Evolutionary conservation across 352 stramenopile species (phyloP).

Genomic region (Globisporangium alternatum): DNA sequence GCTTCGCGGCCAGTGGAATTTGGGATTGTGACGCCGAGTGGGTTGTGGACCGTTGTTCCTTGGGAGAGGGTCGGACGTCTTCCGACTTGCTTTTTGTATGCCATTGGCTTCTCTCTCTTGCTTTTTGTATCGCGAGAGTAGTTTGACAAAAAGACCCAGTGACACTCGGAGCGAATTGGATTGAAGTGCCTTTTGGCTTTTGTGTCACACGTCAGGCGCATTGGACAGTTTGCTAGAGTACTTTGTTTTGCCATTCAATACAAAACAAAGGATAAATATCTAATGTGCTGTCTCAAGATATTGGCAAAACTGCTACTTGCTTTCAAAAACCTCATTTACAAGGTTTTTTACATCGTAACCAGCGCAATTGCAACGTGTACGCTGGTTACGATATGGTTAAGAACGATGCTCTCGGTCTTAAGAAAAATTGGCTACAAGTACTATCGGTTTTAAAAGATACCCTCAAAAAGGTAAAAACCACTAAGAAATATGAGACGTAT

Average conservation of each 20-base stretch:
- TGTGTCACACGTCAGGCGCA: background rate
- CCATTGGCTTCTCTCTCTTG: background rate
- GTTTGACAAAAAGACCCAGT: background rate
- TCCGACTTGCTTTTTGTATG: background rate
- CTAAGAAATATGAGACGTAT: too few species aligned
- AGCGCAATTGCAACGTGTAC: background rate
- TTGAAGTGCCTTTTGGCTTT: background rate
- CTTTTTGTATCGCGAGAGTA: background rate
- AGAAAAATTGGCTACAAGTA: too few species aligned
- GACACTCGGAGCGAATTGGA: background rate
- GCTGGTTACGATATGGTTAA: too few species aligned
- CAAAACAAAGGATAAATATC: background rate
- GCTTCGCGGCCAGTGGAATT: conserved; percentile 13
- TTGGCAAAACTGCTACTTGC: background rate
- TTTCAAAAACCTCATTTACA: too few species aligned
- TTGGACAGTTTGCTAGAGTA: background rate
- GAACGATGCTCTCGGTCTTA: too few species aligned
- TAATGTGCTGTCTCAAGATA: background rate
- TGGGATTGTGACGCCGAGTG: conserved; percentile 2
- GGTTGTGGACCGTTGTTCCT: background rate
- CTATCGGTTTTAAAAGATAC: too few species aligned
- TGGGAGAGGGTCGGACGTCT: conserved; percentile 1
- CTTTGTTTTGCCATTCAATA: background rate
- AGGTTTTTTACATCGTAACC: too few species aligned
- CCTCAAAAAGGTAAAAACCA: too few species aligned